Conservation (phyloP, 345 rosid species). For the Reutealis trisperma region DNA sequence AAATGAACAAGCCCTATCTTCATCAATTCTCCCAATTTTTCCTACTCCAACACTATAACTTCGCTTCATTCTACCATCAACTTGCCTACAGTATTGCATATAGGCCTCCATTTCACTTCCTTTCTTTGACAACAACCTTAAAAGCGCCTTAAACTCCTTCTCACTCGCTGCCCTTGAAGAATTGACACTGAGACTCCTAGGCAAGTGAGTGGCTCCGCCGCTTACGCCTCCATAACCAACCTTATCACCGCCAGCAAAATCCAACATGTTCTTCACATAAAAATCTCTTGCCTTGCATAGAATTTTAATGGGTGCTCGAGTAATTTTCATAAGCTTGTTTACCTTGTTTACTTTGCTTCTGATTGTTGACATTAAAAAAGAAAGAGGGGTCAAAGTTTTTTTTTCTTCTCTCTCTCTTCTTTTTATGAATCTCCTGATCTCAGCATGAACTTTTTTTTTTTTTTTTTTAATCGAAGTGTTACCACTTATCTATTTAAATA, state of each 20-base stretch:
- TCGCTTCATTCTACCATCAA: conserved; percentile 20
- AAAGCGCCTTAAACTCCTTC: conserved; percentile 24
- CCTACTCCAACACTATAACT: conserved; percentile 56
- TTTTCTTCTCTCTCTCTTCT: too few species aligned
- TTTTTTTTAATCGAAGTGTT: too few species aligned
- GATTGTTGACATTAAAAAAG: background rate
- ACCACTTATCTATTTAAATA: too few species aligned
- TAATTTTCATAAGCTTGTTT: conserved; percentile 18
- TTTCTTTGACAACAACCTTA: conserved; percentile 15
- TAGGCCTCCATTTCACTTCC: too few species aligned
- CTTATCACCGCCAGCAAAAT: conserved; percentile 18
- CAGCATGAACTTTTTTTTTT: too few species aligned
- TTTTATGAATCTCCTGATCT: too few species aligned
- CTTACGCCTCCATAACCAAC: conserved; percentile 21
- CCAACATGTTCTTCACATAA: conserved; percentile 37
- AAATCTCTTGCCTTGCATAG: conserved; percentile 39
- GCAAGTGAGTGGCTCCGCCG: conserved; percentile 21
- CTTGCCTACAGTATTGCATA: background rate
- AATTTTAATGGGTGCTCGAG: conserved; percentile 15
- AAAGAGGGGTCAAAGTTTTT: too few species aligned
- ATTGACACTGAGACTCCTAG: conserved; percentile 33
- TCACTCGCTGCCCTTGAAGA: conserved; percentile 15
- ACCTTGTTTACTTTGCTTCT: conserved; percentile 21
- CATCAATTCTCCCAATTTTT: conserved; percentile 53
- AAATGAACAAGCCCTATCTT: conserved; percentile 43